These are phyloP conservation scores for Cyberlindnera subsufficiens DNA, from an alignment of 805 yeast genomes.

Conservation along the genomic window DNA sequence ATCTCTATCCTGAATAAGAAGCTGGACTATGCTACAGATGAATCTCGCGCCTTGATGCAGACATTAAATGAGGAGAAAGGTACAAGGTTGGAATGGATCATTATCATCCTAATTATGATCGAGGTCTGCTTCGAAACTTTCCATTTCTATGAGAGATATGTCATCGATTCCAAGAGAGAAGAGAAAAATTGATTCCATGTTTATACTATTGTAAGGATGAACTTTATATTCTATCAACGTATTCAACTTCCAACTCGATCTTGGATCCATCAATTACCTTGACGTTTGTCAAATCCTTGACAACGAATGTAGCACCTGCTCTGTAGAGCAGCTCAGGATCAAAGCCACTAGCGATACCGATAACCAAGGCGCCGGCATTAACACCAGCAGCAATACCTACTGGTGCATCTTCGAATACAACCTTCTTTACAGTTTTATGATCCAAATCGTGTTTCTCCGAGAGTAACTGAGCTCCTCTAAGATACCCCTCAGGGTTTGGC, in stretches of 20 bases:
- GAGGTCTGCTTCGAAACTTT: constrained; percentile 80
- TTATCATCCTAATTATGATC: constrained; percentile 73
- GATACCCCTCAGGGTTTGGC: constrained; percentile 83
- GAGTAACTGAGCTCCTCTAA: constrained; percentile 38
- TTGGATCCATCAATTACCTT: constrained; percentile 21
- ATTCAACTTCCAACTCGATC: constrained; percentile 20
- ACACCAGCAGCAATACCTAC: constrained; percentile 85
- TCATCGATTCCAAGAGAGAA: constrained; percentile 7
- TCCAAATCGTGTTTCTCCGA: constrained; percentile 31
- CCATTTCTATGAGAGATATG: constrained; percentile 60
- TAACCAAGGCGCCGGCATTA: constrained; percentile 76
- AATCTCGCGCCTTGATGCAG: constrained; percentile 69
- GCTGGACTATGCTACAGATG: constrained; percentile 87
- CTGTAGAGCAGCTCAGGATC: constrained; percentile 42
- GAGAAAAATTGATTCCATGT: neutral
- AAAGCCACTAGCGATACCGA: constrained; percentile 82
- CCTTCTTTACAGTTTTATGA: constrained; percentile 35
- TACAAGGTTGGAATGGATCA: constrained; percentile 80
- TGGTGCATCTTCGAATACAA: constrained; percentile 87
- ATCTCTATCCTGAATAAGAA: constrained; percentile 77
- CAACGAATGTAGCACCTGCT: constrained; percentile 79
- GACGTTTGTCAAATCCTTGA: constrained; percentile 50
- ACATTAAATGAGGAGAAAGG: constrained; percentile 74
- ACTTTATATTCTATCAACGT: constrained; percentile 13
- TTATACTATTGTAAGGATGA: neutral